Evolutionary conservation across 78 protist species (phyloP).

Genomic region (Paulinella micropora): DNA sequence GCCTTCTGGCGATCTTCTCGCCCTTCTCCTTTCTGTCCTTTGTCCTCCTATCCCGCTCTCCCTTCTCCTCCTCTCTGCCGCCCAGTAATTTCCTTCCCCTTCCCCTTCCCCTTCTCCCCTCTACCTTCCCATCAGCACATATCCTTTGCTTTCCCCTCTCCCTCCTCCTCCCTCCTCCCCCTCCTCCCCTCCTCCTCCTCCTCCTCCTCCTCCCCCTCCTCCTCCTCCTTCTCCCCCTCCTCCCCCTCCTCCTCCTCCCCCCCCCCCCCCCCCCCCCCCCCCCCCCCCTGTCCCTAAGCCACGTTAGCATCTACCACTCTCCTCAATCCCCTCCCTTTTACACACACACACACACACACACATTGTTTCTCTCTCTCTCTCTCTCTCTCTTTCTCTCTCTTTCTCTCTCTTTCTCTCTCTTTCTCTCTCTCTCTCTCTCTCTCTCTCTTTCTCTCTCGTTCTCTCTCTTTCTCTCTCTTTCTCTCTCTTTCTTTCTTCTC

Average conservation of each 20-base stretch:
- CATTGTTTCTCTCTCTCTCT: too few relatives aligned
- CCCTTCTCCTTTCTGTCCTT: background rate
- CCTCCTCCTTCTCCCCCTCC: background rate
- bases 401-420: background rate
- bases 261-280: background rate
- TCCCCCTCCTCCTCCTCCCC: background rate
- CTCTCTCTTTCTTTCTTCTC: background rate
- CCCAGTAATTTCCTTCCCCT: background rate
- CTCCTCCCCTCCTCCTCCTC: background rate
- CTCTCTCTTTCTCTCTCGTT: too few relatives aligned
- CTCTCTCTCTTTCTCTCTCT: background rate
- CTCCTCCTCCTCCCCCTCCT: background rate
- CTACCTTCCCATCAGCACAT: background rate
- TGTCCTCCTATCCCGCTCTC: background rate
- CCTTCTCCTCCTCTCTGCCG: too few relatives aligned
- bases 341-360: too few relatives aligned
- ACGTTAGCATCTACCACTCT: background rate
- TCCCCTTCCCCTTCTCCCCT: background rate
- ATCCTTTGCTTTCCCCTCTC: background rate
- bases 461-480: too few relatives aligned
- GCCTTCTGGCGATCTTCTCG: background rate
- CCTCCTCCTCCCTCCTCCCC: background rate
- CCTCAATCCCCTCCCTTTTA: too few relatives aligned
- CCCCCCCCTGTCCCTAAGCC: background rate
- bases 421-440: background rate